Evolutionary conservation across 306 rosid genomes (phyloP).

Genomic region (Senna tora): DNA sequence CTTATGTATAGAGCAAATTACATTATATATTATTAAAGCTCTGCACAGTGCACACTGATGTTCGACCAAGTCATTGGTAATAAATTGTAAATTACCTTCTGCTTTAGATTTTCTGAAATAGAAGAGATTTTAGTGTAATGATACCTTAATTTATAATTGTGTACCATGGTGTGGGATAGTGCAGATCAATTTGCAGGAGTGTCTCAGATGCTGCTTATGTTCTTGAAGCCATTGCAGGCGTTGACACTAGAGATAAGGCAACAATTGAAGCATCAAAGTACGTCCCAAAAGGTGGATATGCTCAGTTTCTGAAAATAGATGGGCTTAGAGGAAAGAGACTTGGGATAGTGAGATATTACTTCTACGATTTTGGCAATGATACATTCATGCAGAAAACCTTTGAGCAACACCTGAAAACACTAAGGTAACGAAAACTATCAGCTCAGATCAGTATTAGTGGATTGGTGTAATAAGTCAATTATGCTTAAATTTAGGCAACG

Average conservation of each 20-base stretch:
- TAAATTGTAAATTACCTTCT: neutral
- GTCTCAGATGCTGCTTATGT: conserved; percentile 69
- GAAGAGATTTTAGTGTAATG: neutral
- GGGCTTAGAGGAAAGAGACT: conserved; percentile 70
- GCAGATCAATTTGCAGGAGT: conserved; percentile 69
- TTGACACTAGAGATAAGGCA: conserved; percentile 46
- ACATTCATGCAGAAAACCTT: conserved; percentile 38
- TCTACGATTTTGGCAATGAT: conserved; percentile 34
- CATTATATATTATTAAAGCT: too few species aligned
- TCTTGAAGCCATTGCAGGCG: conserved; percentile 63
- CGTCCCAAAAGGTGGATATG: conserved; percentile 60
- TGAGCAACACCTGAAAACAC: conserved; percentile 44
- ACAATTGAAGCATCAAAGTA: conserved; percentile 53
- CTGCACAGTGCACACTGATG: too few species aligned
- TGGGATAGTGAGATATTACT: conserved; percentile 46
- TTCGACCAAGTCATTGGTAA: too few species aligned
- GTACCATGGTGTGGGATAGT: conserved; percentile 30
- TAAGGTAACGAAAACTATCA: conserved; percentile 55
- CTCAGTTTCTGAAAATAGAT: conserved; percentile 51
- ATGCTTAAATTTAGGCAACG: conserved; percentile 44
- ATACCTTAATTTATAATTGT: neutral
- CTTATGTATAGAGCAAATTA: too few species aligned
- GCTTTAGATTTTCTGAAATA: neutral
- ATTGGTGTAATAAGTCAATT: neutral
- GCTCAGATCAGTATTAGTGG: neutral